Conservation (phyloP, 768 basidiomycete species). For the Tylopilus felleus region DNA sequence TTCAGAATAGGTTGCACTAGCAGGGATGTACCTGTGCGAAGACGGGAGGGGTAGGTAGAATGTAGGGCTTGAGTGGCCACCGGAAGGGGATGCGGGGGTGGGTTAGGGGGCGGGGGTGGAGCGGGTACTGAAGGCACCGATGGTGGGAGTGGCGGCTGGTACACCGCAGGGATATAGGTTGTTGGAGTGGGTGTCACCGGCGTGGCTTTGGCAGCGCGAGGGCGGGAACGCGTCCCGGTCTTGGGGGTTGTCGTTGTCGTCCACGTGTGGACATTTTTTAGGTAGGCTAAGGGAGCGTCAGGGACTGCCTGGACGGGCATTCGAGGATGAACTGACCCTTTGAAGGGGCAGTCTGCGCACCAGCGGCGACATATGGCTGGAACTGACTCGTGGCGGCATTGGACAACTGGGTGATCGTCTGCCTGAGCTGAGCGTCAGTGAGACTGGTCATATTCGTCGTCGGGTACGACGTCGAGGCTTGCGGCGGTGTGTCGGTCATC, state of each 20-base stretch:
- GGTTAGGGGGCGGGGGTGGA: conserved; percentile 41
- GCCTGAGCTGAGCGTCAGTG: conserved; percentile 60
- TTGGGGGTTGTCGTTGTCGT: conserved; percentile 52
- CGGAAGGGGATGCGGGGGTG: conserved; percentile 55
- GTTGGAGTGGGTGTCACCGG: conserved; percentile 37
- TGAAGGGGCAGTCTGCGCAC: conserved; percentile 28
- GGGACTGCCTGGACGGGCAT: conserved; percentile 1
- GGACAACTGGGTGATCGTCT: conserved; percentile 55
- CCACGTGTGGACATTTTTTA: conserved; percentile 71
- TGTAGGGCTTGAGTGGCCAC: conserved; percentile 66
- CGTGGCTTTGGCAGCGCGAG: conserved; percentile 36
- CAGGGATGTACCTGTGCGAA: conserved; percentile 85
- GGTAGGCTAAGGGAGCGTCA: conserved; percentile 43
- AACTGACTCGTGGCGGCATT: conserved; percentile 38
- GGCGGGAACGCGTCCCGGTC: conserved; percentile 39
- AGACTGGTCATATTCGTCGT: conserved; percentile 41
- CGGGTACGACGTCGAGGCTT: conserved; percentile 30
- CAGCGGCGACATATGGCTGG: conserved; percentile 31
- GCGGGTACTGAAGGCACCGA: conserved; percentile 26
- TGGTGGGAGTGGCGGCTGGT: conserved; percentile 35
- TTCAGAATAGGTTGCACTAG: conserved; percentile 83
- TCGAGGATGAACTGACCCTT: conserved; percentile 22
- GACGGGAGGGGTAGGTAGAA: conserved; percentile 84
- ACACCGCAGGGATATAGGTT: conserved; percentile 36
- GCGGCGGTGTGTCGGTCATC: conserved; percentile 29